Conservation (phyloP, 2,329 filamentous ascomycete species). For the Diaporthe caulivora region DNA sequence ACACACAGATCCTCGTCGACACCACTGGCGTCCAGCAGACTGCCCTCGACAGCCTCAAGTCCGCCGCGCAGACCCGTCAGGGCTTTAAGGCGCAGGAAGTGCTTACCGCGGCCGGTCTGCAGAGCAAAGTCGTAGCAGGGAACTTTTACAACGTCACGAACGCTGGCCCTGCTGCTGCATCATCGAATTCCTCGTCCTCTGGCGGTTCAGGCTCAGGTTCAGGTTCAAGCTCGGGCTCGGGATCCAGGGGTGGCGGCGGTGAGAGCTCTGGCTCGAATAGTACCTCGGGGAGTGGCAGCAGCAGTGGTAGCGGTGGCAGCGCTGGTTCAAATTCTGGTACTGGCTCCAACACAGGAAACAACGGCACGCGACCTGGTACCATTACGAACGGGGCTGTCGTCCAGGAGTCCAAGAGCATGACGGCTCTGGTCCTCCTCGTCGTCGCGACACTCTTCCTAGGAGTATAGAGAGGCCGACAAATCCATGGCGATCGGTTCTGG, state of each 20-base stretch:
- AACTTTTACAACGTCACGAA: constrained; percentile 56
- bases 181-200: background rate
- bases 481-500: background rate
- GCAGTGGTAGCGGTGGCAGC: background rate
- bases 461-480: constrained; percentile 1
- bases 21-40: constrained; percentile 47
- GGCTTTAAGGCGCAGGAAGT: constrained; percentile 50
- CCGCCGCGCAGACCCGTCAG: constrained; percentile 47
- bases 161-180: constrained; percentile 45
- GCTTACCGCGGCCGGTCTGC: constrained; percentile 49
- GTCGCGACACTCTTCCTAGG: constrained; percentile 14
- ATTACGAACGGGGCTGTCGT: constrained; percentile 23
- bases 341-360: constrained; percentile 1
- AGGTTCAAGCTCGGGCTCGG: background rate
- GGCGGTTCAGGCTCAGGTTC: constrained; percentile 4
- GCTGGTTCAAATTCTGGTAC: background rate
- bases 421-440: constrained; percentile 24
- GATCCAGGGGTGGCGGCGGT: background rate
- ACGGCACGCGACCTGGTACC: background rate
- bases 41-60: constrained; percentile 45
- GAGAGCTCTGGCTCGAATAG: background rate
- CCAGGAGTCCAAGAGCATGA: constrained; percentile 26
- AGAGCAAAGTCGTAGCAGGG: constrained; percentile 50
- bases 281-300: background rate
- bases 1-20: constrained; percentile 55